Evolutionary conservation across 1,284 basidiomycete genomes (phyloP), one percentile per base, ranked within the genome.

Genomic region (Cutaneotrichosporon sp.): DNA sequence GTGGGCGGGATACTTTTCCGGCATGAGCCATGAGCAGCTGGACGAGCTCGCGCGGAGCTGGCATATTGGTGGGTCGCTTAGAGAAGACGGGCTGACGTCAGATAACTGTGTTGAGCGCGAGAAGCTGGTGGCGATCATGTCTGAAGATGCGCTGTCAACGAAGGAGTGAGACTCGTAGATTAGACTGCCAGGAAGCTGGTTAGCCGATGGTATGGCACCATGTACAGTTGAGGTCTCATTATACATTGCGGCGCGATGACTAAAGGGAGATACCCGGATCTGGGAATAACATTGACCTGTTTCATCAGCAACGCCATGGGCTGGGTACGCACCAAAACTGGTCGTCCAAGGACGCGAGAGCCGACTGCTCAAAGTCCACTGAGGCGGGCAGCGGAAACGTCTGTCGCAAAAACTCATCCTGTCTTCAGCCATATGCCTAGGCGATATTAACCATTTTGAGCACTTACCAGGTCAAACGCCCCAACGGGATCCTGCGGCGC

Each of bases 1-100:
- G 62, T 86, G 81, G 79, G 84, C 83, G 2, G 80, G 80, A 49
- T 77, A 81, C 58, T 84, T 87, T 68, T 70, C 71, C 11, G 83
- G 80, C 3, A 77, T 82, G 72, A 74, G 65, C 34, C 70, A 77
- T 60, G 74, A 70, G 22, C 80, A 85, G 68, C 67, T 85, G 46
- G 82, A 84, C 54, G 76, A 72, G 54, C 71, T 85, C n/a, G 82
- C 84, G 16, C 74, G 77, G 63, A 76, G 41, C 41, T 43, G 41
- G 41, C 41, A 43, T 62, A 82, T 82, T 60, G 53, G 65, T 67
- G 45, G 52, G 67, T 61, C n/a, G 16, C 3, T 3, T 5, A 3
- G 25, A 17, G n/a, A 9, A 12, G 26, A 11, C 5, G n/a, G 16
- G 46, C 38, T 50, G n/a, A 50, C 41, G 29, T 11, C 17, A 50